Conservation (phyloP, 805 yeast genomes). For the Hermanozyma aechmeae region DNA sequence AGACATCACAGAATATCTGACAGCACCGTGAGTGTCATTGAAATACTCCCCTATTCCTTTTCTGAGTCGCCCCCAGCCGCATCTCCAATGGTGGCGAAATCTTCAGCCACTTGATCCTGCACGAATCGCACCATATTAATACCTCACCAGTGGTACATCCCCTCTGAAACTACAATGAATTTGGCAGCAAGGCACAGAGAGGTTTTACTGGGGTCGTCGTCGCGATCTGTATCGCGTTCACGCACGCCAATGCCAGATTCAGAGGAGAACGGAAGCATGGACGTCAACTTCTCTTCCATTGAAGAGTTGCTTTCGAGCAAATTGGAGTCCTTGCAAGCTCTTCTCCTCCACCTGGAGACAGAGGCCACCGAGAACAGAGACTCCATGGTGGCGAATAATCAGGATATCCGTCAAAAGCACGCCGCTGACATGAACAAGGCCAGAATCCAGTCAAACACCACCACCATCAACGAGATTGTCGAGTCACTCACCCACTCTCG, state of each 20-base stretch:
- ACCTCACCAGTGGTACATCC: not conserved
- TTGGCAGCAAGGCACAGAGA: too few relatives aligned
- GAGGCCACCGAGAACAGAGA: conserved; percentile 11
- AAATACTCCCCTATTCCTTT: not conserved
- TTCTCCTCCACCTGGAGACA: conserved; percentile 8
- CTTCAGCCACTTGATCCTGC: not conserved
- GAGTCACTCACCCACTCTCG: conserved; percentile 31
- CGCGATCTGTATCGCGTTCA: conserved; percentile 22
- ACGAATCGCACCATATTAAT: not conserved
- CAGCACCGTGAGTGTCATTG: too few relatives aligned
- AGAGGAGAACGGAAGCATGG: conserved; percentile 28
- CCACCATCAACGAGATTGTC: conserved; percentile 37
- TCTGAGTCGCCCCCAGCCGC: not conserved
- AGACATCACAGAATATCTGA: not conserved
- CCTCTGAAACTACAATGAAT: too few relatives aligned
- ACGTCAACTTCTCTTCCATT: conserved; percentile 22
- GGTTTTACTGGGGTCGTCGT: too few relatives aligned
- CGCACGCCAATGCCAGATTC: conserved; percentile 24
- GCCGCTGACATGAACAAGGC: conserved; percentile 23
- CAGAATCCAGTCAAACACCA: conserved; percentile 24
- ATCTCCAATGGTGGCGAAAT: not conserved
- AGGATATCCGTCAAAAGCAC: conserved; percentile 16
- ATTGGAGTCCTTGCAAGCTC: conserved; percentile 22
- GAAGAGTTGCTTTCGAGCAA: conserved; percentile 25
- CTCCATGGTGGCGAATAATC: conserved; percentile 12